Evolutionary conservation across 495 filamentous ascomycete genomes (phyloP).

Genomic region (Terfezia boudieri): DNA sequence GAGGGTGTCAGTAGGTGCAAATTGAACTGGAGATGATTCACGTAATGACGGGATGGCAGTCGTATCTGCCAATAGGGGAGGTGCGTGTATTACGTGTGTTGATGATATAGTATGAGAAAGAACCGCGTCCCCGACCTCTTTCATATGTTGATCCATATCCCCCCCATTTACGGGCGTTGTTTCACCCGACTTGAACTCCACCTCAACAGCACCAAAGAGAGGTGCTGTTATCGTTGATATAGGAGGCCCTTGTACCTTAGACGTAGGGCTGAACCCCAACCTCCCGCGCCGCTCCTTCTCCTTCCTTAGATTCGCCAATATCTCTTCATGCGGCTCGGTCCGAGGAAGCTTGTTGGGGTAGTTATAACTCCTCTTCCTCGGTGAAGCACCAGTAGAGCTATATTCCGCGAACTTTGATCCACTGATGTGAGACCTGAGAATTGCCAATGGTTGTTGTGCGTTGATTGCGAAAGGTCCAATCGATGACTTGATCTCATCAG

Average conservation of each 20-base stretch:
- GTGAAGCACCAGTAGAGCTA: slow-evolving; percentile 61
- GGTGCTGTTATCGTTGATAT: too few relatives aligned
- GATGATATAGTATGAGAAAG: background rate
- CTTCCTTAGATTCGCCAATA: slow-evolving; percentile 14
- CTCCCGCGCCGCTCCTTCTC: background rate
- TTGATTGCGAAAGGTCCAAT: slow-evolving; percentile 35
- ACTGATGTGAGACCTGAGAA: slow-evolving; percentile 42
- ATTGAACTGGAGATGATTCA: too few relatives aligned
- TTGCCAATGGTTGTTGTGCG: slow-evolving; percentile 42
- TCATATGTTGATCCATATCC: background rate
- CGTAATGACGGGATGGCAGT: too few relatives aligned
- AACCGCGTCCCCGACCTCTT: background rate
- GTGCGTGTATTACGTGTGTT: too few relatives aligned
- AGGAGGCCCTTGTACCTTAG: too few relatives aligned
- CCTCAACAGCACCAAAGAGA: too few relatives aligned
- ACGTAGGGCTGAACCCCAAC: too few relatives aligned
- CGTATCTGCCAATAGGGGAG: too few relatives aligned
- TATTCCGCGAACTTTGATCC: slow-evolving; percentile 50
- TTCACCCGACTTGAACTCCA: too few relatives aligned
- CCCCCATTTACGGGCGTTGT: background rate
- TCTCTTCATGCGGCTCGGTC: slow-evolving; percentile 45
- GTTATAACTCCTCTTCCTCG: slow-evolving; percentile 49
- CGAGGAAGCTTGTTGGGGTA: slow-evolving; percentile 56
- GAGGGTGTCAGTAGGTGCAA: too few relatives aligned
- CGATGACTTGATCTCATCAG: slow-evolving; percentile 28